phyloP scores from a whole-genome alignment of 306 rosid genomes.

The Pueraria montana region DNA sequence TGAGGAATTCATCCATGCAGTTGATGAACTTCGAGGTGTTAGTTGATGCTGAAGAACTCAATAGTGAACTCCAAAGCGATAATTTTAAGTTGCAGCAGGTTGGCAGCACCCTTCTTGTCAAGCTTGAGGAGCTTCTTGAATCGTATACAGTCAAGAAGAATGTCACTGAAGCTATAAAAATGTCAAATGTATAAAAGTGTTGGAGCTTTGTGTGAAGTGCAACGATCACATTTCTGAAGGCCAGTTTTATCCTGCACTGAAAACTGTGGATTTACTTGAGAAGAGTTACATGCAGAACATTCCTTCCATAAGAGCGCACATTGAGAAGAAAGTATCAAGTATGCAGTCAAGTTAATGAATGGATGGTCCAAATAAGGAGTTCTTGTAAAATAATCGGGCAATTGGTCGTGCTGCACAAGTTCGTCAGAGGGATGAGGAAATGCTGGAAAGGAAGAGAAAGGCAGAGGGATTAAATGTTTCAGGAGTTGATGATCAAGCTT shows the following conservation, averaged over 20 bases:
- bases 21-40: conserved; percentile 97
- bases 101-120: conserved; percentile 75
- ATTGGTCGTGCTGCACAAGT: conserved; percentile 74
- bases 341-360: conserved; percentile 82
- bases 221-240: conserved; percentile 79
- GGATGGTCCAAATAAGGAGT: conserved; percentile 89
- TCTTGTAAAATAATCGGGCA: conserved; percentile 84
- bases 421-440: conserved; percentile 85
- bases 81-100: conserved; percentile 92
- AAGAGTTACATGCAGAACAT: conserved; percentile 65
- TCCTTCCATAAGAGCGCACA: conserved; percentile 79
- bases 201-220: conserved; percentile 93
- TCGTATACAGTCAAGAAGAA: conserved; percentile 85
- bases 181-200: conserved; percentile 77
- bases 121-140: conserved; percentile 93
- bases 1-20: conserved; percentile 95
- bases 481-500: conserved; percentile 60
- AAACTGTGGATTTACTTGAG: conserved; percentile 85
- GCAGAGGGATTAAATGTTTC: conserved; percentile 66
- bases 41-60: conserved; percentile 96
- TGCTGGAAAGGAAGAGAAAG: conserved; percentile 75
- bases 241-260: conserved; percentile 82
- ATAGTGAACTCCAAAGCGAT: conserved; percentile 89
- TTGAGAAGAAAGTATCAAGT: conserved; percentile 89
- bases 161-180: conserved; percentile 82